Evolutionary conservation across 179 eudicot species (phyloP).

Genomic region (Beta macrorhiza): DNA sequence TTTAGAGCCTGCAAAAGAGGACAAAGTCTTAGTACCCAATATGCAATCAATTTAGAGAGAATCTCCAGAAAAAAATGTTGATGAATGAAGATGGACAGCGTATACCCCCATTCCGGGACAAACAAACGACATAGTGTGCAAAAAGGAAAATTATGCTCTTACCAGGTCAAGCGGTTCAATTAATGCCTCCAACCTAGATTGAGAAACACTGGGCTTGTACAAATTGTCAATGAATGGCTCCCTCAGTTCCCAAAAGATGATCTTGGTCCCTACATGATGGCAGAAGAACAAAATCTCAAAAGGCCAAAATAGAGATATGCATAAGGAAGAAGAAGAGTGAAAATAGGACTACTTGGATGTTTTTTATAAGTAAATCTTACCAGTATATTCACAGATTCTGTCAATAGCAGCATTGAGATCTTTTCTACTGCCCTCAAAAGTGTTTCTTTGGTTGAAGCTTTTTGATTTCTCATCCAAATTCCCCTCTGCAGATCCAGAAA

Average conservation of each 20-base stretch:
- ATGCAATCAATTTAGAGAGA: neutral
- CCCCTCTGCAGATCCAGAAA: constrained; percentile 44
- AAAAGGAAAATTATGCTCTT: constrained; percentile 23
- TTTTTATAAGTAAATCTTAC: constrained; percentile 37
- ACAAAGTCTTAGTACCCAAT: neutral
- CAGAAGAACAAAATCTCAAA: constrained; percentile 10
- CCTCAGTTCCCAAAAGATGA: constrained; percentile 89
- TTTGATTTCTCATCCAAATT: constrained; percentile 48
- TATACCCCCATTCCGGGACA: neutral
- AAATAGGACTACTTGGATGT: neutral
- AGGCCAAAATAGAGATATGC: neutral
- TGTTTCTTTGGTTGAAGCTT: constrained; percentile 55
- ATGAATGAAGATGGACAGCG: neutral
- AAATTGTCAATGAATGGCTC: constrained; percentile 87
- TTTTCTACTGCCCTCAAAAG: constrained; percentile 92
- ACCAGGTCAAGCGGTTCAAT: constrained; percentile 92
- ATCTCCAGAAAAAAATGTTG: neutral
- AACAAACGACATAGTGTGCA: neutral
- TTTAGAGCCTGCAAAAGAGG: constrained; percentile 64
- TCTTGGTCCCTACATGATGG: constrained; percentile 71
- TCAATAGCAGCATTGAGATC: constrained; percentile 97
- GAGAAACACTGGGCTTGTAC: constrained; percentile 81
- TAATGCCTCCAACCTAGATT: constrained; percentile 74
- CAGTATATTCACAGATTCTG: constrained; percentile 85
- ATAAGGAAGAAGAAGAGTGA: neutral